Base-by-base conservation (phyloP, 345 rosid species). In the Eucalyptus cloeziana region DNA sequence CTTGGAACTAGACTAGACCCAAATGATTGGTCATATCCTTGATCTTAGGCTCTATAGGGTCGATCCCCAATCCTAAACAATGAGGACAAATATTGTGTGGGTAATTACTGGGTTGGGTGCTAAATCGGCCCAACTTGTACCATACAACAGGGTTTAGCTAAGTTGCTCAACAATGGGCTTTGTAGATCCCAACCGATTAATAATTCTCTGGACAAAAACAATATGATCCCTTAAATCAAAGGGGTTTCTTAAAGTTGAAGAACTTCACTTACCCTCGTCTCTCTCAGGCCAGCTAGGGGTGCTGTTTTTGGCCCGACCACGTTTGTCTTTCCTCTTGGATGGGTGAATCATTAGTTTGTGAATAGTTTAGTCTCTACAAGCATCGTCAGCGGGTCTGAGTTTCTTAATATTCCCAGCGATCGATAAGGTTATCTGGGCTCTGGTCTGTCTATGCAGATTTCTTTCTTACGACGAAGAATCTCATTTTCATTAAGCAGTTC, bases 11-110 rank as follows among this genome's bases (percentile, higher is more conserved):
- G 25, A 19, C 24, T 19, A 3, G 10, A 52, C 58, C 22, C 10
- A 52, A 52, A 52, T 0, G 58, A 52, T 52, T 0, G 1, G 22
- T 52, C 25, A 2, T 52, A 52, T 52, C 10, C 0, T 21, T 0
- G 4, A 0, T 52, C 10, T 2, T 21, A 19, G 25, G 22, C 1
- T 52, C 25, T 21, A 52, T 52, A 52, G 5, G 2, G 5, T 52
- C 25, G 1, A 0, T 52, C 10, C 9, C 0, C 10, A 8, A 0
- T 52, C 58, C 58, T 52, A 21, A 52, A 52, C 10, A 52, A 52
- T 8, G 10, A 0, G 25, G 1, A 52, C 25, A 52, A 52, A 52
- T 24, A 4, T 1, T 52, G 8, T 52, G 58, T 2, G 0, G 5
- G 58, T 52, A 52, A 52, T 52, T 52, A 52, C 4, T 52, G 9